Percentiles rank a stretch among this genome's conserved stretches.
These are phyloP conservation scores for Macadamia integrifolia DNA, from an alignment of 164 flowering plant genomes.

Conservation along the genomic window DNA sequence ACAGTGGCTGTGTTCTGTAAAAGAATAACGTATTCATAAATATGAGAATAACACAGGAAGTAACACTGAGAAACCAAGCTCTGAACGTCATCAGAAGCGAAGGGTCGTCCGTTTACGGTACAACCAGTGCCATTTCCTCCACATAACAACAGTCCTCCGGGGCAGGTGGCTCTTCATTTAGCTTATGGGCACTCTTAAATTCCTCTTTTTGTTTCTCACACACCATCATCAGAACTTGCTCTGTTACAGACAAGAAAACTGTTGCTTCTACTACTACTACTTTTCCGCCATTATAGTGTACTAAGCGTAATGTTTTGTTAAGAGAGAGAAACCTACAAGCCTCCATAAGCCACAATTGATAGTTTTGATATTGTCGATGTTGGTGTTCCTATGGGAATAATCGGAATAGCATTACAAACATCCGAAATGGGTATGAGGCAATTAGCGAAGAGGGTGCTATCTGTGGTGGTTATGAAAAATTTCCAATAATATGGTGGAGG, in stretches of 20 bases:
- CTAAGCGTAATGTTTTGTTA: no score
- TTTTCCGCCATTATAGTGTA: no score
- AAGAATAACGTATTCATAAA: slow-evolving; percentile 93
- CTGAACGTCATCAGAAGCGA: slow-evolving; percentile 80
- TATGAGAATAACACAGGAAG: slow-evolving; percentile 58
- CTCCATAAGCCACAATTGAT: no score
- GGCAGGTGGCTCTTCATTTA: slow-evolving; percentile 11
- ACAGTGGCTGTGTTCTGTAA: slow-evolving; percentile 77
- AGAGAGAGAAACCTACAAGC: no score
- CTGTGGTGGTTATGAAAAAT: slow-evolving; percentile 15
- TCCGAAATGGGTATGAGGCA: slow-evolving; percentile 43
- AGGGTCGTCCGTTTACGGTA: slow-evolving; percentile 90
- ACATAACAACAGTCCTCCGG: slow-evolving; percentile 36
- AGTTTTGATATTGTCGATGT: not conserved
- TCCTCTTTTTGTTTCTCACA: slow-evolving; percentile 10
- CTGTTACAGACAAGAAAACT: no score
- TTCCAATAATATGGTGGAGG: slow-evolving; percentile 34
- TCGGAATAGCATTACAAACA: slow-evolving; percentile 42
- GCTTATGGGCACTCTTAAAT: not conserved
- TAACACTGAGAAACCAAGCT: slow-evolving; percentile 70
- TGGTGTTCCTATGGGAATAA: slow-evolving; percentile 1
- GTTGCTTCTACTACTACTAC: no score
- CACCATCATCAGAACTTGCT: slow-evolving; percentile 22
- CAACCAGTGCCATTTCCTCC: slow-evolving; percentile 85
- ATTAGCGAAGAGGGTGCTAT: slow-evolving; percentile 41